Conservation (phyloP, 1,284 basidiomycete genomes). For the Ustilago hordei region DNA sequence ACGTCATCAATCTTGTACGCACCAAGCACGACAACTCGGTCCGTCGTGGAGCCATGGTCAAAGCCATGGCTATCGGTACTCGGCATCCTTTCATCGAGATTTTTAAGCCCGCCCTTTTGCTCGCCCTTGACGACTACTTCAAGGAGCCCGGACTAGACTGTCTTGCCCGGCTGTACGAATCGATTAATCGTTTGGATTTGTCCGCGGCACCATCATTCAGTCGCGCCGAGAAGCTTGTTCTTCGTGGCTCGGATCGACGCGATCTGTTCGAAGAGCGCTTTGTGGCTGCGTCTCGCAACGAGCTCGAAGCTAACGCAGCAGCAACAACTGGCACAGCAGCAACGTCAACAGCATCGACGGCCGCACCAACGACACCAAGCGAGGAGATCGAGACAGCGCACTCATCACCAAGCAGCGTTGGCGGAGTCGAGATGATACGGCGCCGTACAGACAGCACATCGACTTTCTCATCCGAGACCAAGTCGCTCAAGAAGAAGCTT, state of each 20-base stretch:
- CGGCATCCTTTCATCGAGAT: conserved; percentile 95
- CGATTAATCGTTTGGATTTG: conserved; percentile 92
- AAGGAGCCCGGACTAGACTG: conserved; percentile 86
- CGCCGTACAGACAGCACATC: conserved; percentile 43
- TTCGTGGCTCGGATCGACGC: conserved; percentile 84
- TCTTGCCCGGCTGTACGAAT: conserved; percentile 87
- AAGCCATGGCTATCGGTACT: conserved; percentile 95
- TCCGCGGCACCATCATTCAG: conserved; percentile 81
- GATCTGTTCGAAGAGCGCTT: conserved; percentile 86
- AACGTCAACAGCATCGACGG: neutral
- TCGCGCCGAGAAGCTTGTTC: conserved; percentile 85
- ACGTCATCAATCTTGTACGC: conserved; percentile 93
- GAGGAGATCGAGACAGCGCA: conserved; percentile 22
- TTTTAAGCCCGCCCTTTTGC: conserved; percentile 95
- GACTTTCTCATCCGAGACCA: conserved; percentile 43
- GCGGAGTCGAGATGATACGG: conserved; percentile 15
- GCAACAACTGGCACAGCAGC: neutral
- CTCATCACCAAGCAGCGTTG: conserved; percentile 16
- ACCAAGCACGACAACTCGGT: conserved; percentile 91
- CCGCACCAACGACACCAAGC: conserved; percentile 2
- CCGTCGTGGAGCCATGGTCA: conserved; percentile 90
- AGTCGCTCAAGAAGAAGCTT: conserved; percentile 46
- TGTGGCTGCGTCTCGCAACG: conserved; percentile 16
- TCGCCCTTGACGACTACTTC: conserved; percentile 97
- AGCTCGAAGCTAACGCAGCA: conserved; percentile 4